Conservation (phyloP, 306 rosid species). For the Sesbania bispinosa region DNA sequence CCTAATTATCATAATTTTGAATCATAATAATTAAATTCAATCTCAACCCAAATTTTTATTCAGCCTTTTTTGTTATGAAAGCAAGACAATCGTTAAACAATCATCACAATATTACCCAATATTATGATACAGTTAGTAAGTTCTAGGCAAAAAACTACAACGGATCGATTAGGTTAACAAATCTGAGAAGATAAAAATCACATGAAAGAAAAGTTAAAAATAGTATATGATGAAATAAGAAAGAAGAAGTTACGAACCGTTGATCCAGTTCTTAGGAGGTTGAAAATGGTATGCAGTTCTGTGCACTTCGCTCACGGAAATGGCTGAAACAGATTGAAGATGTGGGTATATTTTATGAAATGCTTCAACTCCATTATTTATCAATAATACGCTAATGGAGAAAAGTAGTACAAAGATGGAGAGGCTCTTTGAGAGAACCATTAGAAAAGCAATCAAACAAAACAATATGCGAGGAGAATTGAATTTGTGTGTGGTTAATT, state of each 20-base stretch:
- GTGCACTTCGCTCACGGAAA: conserved; percentile 22
- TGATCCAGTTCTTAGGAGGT: conserved; percentile 80
- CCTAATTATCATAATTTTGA: too few species aligned
- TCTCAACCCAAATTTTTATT: neutral
- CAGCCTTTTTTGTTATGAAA: neutral
- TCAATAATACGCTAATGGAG: neutral
- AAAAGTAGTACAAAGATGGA: conserved; percentile 8
- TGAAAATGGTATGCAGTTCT: conserved; percentile 80
- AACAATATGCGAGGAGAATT: too few species aligned
- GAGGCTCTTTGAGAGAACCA: conserved; percentile 21
- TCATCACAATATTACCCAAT: too few species aligned
- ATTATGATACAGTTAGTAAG: too few species aligned
- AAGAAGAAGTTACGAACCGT: conserved; percentile 67
- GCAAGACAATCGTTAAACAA: neutral
- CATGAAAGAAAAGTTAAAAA: too few species aligned
- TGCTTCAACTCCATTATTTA: conserved; percentile 50
- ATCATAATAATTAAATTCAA: neutral
- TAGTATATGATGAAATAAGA: too few species aligned
- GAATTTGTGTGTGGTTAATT: neutral
- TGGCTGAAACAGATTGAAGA: conserved; percentile 42
- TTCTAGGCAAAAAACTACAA: too few species aligned
- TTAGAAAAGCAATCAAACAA: neutral
- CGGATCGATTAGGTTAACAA: too few species aligned
- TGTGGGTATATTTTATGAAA: conserved; percentile 44
- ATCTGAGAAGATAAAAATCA: too few species aligned